Evolutionary conservation across 1,139 yeast species (phyloP), one percentile per base, ranked within the genome.

Genomic region (Hansenula lynferdii): DNA sequence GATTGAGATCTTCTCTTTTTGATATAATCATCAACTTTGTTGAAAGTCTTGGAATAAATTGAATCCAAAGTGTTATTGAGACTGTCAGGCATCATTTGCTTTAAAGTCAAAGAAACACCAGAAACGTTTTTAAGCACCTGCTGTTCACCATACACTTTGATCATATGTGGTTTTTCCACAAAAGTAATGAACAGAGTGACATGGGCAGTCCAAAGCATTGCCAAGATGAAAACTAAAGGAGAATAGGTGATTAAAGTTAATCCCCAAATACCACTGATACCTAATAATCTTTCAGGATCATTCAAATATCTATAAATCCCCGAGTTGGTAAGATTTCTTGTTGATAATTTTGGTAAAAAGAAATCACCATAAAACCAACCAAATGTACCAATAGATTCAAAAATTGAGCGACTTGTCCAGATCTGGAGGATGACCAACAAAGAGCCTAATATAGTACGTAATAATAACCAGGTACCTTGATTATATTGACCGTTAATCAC

Each of bases 341-440:
- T 52, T 33, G 75, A 70, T 31, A 65, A 60, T 24, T 77, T 67
- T 26, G 85, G 81, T 48, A 84, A 69, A 59, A 85, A 85, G 61
- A 85, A 85, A 58, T 85, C 96, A 42, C 96, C 95, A 57, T 83
- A 85, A 54, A 85, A 85, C 95, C 95, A 85, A 14, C 95, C 95
- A 59, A 82, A 85, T 47, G 83, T 85, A 5, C 94, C 94, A 49
- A 85, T 77, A 47, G 86, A 81, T 40, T 78, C 78, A 48, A 80
- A 72, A 31, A 85, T 84, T 15, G 89, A 84, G 27, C 70, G 56
- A 49, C 84, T 79, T 29, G 89, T 83, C 85, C 90, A 80, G 20
- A 74, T 57, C 54, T 85, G 95, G 31, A 87, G 67, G 10, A 72
- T 54, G 17, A 83, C 66, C 34, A 84, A 64, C 47, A 73, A 61